Evolutionary conservation across 1,284 basidiomycete species (phyloP), one percentile per base, ranked within the genome.

Genomic region (Amylostereum areolatum): DNA sequence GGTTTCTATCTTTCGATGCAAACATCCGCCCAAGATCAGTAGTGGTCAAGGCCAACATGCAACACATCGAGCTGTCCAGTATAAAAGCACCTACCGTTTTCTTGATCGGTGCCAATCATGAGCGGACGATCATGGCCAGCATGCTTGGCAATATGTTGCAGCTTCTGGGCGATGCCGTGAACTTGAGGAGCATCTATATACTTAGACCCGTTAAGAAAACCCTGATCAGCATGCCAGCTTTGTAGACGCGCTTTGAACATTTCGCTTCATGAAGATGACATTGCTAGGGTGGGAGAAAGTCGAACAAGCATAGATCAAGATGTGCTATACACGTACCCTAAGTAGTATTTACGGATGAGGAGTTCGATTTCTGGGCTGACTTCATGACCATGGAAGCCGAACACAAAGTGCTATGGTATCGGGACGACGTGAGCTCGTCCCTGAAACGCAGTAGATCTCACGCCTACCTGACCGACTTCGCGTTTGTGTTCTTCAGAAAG

Each of bases 21-120:
- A 11, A 3, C 30, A 37, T 32, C 12, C 12, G 4, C 11, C n/a
- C 7, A 28, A 29, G n/a, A n/a, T n/a, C n/a, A n/a, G n/a, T n/a
- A n/a, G n/a, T n/a, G n/a, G n/a, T n/a, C n/a, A n/a, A n/a, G n/a
- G n/a, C n/a, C n/a, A n/a, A n/a, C n/a, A n/a, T n/a, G n/a, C n/a
- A n/a, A n/a, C n/a, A n/a, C n/a, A n/a, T n/a, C n/a, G 27, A 28
- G 9, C 10, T 24, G 18, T 10, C 18, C 8, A 28, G 11, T 40
- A 24, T 25, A 24, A 8, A 5, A 12, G 25, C 24, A 50, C 65
- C 7, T 45, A 77, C 83, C 84, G 56, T 83, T 83, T 60, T 87
- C 85, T 62, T 86, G 85, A 66, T 86, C 83, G 12, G 77, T 84
- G 2, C 83, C 82, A 44, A 86, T 79, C 58, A 85, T 68, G 27